phyloP scores from a whole-genome alignment of 257 asterid genomes.

The Cynanchum wilfordii region DNA sequence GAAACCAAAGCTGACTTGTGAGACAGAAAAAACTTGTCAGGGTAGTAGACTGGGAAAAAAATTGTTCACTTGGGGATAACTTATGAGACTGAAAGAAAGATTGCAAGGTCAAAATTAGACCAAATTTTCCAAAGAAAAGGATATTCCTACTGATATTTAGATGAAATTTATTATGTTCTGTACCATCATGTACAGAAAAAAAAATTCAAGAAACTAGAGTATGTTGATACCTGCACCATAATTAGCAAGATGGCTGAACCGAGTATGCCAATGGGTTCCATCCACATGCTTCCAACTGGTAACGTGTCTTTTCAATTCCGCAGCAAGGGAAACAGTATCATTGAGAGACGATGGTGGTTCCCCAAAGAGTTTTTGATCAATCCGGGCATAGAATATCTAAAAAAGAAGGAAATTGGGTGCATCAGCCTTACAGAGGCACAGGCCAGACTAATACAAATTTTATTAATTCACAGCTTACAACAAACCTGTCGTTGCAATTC shows the following conservation, averaged over 20 bases:
- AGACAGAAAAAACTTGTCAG: no score
- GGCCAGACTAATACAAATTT: not conserved
- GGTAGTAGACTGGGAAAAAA: no score
- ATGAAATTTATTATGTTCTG: not conserved
- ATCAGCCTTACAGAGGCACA: slow-evolving; percentile 7
- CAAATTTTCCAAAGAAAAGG: not conserved
- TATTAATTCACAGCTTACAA: slow-evolving; percentile 10
- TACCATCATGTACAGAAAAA: slow-evolving; percentile 5
- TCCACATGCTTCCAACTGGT: slow-evolving; percentile 82
- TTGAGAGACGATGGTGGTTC: slow-evolving; percentile 43
- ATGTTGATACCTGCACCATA: slow-evolving; percentile 82
- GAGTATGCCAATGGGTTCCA: slow-evolving; percentile 92
- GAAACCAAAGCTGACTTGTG: not conserved
- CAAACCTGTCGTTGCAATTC: slow-evolving; percentile 94
- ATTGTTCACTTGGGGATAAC: not conserved
- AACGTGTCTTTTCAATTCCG: slow-evolving; percentile 72
- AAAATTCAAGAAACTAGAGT: not conserved
- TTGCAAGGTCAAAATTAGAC: not conserved
- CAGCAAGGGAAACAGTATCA: slow-evolving; percentile 51
- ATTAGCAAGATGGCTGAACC: slow-evolving; percentile 80
- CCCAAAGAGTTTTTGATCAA: slow-evolving; percentile 76
- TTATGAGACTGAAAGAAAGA: not conserved
- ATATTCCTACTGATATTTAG: not conserved
- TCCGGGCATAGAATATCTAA: slow-evolving; percentile 78
- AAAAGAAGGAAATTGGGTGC: slow-evolving; percentile 6